Evolutionary conservation across 331 rosid genomes (phyloP), one percentile per base, ranked within the genome.

Genomic region (Malus hybrid): DNA sequence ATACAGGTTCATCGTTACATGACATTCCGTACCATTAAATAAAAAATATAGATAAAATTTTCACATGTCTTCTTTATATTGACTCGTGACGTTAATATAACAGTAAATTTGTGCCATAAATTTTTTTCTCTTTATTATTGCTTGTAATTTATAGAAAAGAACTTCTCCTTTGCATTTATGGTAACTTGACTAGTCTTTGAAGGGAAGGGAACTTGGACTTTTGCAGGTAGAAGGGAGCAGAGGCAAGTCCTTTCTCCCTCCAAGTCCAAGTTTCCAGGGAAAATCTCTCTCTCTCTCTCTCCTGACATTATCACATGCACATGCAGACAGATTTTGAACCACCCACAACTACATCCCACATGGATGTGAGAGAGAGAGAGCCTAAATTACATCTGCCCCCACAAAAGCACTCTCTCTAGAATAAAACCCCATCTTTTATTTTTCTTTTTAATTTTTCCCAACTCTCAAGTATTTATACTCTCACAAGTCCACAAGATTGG

Each of bases 281-380:
- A 42, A 42, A 10, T 33, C 36, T 33, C 39, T 34, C 29, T 30
- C 36, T 50, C 36, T 46, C 24, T 44, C n/a, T 42, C 63, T 13
- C 66, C 87, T 87, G 96, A 90, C 97, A 87, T 58, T n/a, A 62
- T 90, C 98, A 93, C 93, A 89, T 90, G 98, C 91, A 82, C 85
- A 85, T 86, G 85, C 81, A 76, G 32, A 30, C 32, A 30, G 78
- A 73, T 77, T 22, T 81, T 74, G 88, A 82, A 88, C 93, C 91
- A 83, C 91, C 58, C 73, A 77, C 77, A 85, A 69, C 68, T 81
- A 56, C 88, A 77, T 70, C 83, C 72, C 94, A 90, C 93, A 87
- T 87, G 81, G 81, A 87, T 82, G 62, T 75, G 20, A 48, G 80
- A 84, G 24, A 18, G 58, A 16, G 61, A n/a, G 13, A 56, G 61